phyloP scores from a whole-genome alignment of 768 basidiomycete genomes.

The Leccinum fibrillosum region DNA sequence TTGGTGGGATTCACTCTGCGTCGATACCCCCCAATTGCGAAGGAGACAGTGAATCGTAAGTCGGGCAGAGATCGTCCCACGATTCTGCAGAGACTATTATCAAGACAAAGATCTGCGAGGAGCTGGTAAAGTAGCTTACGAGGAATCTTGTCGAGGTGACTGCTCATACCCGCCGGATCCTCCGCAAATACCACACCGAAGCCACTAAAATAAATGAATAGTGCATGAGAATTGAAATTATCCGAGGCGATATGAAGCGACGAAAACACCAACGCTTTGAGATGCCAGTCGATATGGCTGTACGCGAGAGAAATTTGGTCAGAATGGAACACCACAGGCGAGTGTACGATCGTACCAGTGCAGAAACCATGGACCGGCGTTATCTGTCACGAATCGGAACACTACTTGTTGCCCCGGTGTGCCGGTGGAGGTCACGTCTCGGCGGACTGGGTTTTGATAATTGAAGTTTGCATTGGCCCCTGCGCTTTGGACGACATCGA shows the following conservation, averaged over 20 bases:
- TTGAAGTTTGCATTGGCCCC: not conserved
- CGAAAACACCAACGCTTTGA: conserved; percentile 18
- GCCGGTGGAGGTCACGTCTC: not conserved
- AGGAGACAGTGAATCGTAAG: conserved; percentile 14
- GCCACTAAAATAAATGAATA: conserved; percentile 11
- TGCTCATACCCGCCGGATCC: conserved; percentile 14
- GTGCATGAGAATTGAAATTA: not conserved
- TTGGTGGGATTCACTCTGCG: not conserved
- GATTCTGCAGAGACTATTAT: conserved; percentile 11
- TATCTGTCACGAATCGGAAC: not conserved
- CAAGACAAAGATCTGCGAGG: not conserved
- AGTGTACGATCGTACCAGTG: conserved; percentile 29
- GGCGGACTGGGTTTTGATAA: not conserved
- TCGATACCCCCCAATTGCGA: conserved; percentile 21
- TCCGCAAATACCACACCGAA: conserved; percentile 28
- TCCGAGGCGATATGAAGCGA: not conserved
- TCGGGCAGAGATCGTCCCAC: conserved; percentile 28
- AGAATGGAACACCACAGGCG: too few relatives aligned
- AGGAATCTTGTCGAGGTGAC: conserved; percentile 15
- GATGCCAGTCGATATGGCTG: conserved; percentile 31
- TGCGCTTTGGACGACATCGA: not conserved
- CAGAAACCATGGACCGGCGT: not conserved
- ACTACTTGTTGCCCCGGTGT: not conserved
- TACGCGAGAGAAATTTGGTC: not conserved
- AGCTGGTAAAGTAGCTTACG: conserved; percentile 4